These are phyloP conservation scores for Penicillium expansum DNA, from an alignment of 2,329 filamentous ascomycete species.

Conservation along the genomic window DNA sequence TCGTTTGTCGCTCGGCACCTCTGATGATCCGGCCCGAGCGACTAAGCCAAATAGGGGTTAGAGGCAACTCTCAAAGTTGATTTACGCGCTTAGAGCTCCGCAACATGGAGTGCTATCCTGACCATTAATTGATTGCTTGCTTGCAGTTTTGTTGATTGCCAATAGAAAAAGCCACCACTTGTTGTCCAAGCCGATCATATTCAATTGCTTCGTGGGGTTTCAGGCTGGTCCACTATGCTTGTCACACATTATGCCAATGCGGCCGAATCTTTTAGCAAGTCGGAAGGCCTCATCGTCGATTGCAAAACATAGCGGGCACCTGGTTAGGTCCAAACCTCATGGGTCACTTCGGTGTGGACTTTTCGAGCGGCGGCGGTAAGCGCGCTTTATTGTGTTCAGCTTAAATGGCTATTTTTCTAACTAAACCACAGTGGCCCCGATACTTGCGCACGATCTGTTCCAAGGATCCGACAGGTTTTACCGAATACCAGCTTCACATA, in stretches of 20 bases:
- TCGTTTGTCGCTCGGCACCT: slow-evolving; percentile 18
- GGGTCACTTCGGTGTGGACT: background rate
- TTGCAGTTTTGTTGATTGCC: background rate
- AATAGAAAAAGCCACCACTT: background rate
- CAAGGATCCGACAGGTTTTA: background rate
- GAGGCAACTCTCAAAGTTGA: background rate
- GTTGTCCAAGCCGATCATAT: background rate
- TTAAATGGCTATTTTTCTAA: background rate
- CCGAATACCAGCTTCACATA: background rate
- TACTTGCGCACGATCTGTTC: background rate
- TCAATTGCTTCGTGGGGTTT: background rate
- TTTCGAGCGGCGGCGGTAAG: slow-evolving; percentile 1
- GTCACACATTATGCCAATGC: slow-evolving; percentile 22
- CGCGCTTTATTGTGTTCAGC: background rate
- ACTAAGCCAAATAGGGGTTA: slow-evolving; percentile 10
- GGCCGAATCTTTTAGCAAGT: slow-evolving; percentile 20
- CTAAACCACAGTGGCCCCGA: background rate
- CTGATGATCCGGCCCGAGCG: slow-evolving; percentile 23
- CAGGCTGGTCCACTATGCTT: slow-evolving; percentile 19
- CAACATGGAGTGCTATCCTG: background rate
- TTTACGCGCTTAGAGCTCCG: slow-evolving; percentile 2
- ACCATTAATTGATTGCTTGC: background rate
- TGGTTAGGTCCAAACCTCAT: background rate
- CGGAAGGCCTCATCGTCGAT: slow-evolving; percentile 16
- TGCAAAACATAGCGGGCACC: background rate